Evolutionary conservation across 2,329 filamentous ascomycete species (phyloP).

Genomic region (Trichophyton rubrum): DNA sequence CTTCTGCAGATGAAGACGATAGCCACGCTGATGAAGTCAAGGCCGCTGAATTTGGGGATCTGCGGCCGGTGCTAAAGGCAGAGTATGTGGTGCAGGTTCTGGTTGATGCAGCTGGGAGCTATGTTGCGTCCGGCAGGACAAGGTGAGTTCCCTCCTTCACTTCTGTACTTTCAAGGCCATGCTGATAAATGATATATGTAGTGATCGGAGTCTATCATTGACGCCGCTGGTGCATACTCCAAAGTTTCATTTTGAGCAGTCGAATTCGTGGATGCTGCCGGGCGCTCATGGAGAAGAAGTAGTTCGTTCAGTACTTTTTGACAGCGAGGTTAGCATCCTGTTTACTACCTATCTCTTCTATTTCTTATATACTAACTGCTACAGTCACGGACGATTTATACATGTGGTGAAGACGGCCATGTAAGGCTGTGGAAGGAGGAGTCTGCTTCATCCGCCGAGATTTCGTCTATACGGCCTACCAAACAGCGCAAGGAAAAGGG

Average conservation of each 20-base stretch:
- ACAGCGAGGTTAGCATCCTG: conserved; percentile 28
- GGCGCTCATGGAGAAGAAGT: conserved; percentile 39
- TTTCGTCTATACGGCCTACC: conserved; percentile 15
- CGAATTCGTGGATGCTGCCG: conserved; percentile 31
- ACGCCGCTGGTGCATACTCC: conserved; percentile 27
- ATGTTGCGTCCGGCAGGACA: conserved; percentile 39
- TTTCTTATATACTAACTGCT: not conserved
- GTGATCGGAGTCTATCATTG: conserved; percentile 32
- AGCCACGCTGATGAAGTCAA: conserved; percentile 32
- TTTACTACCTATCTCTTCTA: not conserved
- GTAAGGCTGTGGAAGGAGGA: conserved; percentile 27
- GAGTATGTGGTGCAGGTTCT: conserved; percentile 49
- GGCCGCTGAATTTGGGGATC: conserved; percentile 42
- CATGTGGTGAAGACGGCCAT: conserved; percentile 35
- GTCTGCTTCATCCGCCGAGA: not conserved
- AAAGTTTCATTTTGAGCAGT: conserved; percentile 29
- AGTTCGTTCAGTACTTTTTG: conserved; percentile 35
- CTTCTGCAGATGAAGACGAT: conserved; percentile 34
- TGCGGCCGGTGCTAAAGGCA: conserved; percentile 42
- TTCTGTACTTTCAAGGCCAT: not conserved
- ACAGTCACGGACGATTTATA: conserved; percentile 31
- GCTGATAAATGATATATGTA: conserved; percentile 11
- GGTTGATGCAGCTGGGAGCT: conserved; percentile 30
- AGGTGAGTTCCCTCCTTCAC: conserved; percentile 25
- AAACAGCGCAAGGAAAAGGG: conserved; percentile 24